Conservation (phyloP, 108 stramenopile genomes). For the Pseudonitzschia multistriata region DNA sequence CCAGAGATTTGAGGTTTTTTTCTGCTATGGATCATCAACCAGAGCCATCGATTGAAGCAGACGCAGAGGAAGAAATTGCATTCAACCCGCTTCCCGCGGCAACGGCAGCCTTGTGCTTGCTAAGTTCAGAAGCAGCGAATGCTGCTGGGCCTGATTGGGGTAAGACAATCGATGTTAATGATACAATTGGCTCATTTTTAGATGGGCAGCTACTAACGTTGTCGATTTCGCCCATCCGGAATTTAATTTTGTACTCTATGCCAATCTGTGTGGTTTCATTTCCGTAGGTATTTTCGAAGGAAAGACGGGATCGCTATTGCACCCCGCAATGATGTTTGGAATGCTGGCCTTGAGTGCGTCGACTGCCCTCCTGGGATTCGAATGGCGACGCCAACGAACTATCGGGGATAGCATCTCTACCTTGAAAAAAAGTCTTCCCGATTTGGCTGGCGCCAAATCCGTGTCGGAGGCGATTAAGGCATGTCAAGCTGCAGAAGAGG, state of each 20-base stretch:
- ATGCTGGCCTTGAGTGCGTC: conserved; percentile 66
- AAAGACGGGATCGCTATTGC: conserved; percentile 76
- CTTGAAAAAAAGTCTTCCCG: conserved; percentile 66
- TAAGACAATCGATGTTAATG: background rate
- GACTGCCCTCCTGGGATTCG: conserved; percentile 87
- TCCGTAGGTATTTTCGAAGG: conserved; percentile 61
- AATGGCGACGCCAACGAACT: conserved; percentile 88
- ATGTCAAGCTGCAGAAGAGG: conserved; percentile 50
- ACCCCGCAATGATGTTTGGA: conserved; percentile 85
- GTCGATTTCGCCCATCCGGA: background rate
- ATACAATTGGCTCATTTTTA: background rate
- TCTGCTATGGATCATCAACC: background rate
- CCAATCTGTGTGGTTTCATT: no score
- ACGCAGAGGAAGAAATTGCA: background rate
- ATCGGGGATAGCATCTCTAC: conserved; percentile 82
- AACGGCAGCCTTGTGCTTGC: conserved; percentile 23
- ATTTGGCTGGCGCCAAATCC: conserved; percentile 42
- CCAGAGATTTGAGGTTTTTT: background rate
- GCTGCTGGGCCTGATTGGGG: conserved; percentile 57
- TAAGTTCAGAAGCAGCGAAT: conserved; percentile 30
- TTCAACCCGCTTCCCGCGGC: conserved; percentile 16
- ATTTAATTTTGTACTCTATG: conserved; percentile 14
- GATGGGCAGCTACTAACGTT: background rate
- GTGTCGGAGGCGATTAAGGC: conserved; percentile 45
- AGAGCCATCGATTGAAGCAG: background rate